Base-by-base conservation (phyloP, 2,329 filamentous ascomycete genomes). In the Exophiala spinifera region DNA sequence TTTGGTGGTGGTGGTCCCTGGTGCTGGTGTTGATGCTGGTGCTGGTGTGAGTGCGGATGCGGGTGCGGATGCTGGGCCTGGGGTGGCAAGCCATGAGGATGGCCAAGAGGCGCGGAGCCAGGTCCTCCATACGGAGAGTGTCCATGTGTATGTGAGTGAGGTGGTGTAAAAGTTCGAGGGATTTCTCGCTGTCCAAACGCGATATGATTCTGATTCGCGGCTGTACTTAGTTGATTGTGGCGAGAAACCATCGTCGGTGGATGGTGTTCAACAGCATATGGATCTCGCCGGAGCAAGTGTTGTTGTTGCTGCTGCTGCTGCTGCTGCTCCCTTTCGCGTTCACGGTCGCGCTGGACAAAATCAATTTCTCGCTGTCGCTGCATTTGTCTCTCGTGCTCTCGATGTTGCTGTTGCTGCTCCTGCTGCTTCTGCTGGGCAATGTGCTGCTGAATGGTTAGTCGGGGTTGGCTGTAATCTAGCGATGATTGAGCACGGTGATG, bases 401-500 rank as follows among this genome's bases (percentile, higher is more conserved):
- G 49, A 31, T 61, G 58, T 44, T 61, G 59, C 19, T 60, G 49
- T 19, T 60, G 61, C 39, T 66, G 57, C 31, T 61, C 49, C 31
- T 56, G 49, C 20, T 56, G 56, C 40, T 39, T 53, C 39, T 59
- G 53, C 36, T 59, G 55, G 40, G 61, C 58, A 51, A 60, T 60
- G 21, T 60, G 56, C 45, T 63, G 56, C 53, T 63, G 61, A 25
- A 63, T 63, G 3, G 61, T 63, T 19, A 63, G 47, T 33, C 61
- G 56, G 2, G 53, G 49, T 21, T 40, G 51, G 11, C 11, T 31
- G 25, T 51, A 59, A 15, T 61, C 58, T 8, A 54, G 31, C 13
- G 54, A 58, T 15, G 56, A 50, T 19, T 56, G 57, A 19, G 50
- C 50, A 7, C 60, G 56, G 25, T 59, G 61, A 46, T 62, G 61